Evolutionary conservation across 352 stramenopile species (phyloP).

Genomic region (Globisporangium mamillatum): DNA sequence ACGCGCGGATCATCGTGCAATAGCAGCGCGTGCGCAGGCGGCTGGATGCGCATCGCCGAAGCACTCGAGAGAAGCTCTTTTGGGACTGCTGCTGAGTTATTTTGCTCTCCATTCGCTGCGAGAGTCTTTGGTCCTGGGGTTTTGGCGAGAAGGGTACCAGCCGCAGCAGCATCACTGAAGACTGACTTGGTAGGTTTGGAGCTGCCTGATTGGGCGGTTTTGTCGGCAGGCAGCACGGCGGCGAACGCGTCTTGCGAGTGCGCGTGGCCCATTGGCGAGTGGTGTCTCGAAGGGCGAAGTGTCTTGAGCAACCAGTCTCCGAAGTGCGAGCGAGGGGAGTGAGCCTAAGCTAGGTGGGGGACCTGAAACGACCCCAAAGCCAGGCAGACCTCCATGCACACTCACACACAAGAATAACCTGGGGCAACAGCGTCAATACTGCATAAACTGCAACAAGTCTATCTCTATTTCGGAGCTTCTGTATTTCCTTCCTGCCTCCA

Average conservation of each 20-base stretch:
- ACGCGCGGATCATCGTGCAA: neutral
- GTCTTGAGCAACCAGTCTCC: too few species aligned
- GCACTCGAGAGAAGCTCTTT: too few species aligned
- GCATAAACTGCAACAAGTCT: neutral
- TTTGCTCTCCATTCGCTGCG: neutral
- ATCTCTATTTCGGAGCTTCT: neutral
- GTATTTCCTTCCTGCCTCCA: neutral
- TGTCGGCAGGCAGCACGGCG: conserved; percentile 3
- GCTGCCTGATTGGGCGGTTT: neutral
- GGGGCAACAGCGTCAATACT: too few species aligned
- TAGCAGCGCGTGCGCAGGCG: conserved; percentile 9
- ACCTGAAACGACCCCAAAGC: too few species aligned
- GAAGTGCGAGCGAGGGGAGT: too few species aligned
- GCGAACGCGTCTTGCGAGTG: neutral
- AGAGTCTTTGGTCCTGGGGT: neutral
- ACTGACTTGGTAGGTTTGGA: too few species aligned
- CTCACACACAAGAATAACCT: too few species aligned
- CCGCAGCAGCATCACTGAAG: neutral
- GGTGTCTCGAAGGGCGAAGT: too few species aligned
- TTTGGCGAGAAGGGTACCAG: neutral
- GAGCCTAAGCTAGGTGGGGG: too few species aligned
- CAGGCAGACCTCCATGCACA: too few species aligned
- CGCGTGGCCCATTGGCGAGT: conserved; percentile 1
- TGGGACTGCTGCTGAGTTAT: too few species aligned
- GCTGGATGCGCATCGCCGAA: conserved; percentile 2